A percentile compares a stretch with the other conserved stretches of the same genome.
These are phyloP conservation scores for Eimeria maxima DNA, from an alignment of 169 alveolate genomes.

Conservation along the genomic window DNA sequence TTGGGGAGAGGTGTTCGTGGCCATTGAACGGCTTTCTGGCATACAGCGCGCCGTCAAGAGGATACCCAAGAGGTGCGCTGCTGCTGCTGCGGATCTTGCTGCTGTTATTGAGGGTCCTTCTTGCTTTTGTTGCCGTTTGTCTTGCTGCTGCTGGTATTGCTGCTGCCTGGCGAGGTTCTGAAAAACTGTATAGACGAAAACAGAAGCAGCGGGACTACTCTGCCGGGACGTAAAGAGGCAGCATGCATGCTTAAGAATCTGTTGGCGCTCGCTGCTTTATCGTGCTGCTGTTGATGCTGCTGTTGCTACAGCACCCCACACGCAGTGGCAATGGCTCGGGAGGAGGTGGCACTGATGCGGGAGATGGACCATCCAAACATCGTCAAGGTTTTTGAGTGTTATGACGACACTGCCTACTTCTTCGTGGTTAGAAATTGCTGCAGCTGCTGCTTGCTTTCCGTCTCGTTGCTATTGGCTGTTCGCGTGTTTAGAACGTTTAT, in stretches of 20 bases:
- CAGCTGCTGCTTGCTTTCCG: neutral
- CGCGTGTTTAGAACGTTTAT: too few species aligned
- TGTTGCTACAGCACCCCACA: slow-evolving; percentile 58
- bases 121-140: neutral
- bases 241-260: too few species aligned
- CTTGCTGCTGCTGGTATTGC: neutral
- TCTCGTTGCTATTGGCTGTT: too few species aligned
- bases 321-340: slow-evolving; percentile 70
- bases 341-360: slow-evolving; percentile 65
- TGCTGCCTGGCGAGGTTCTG: too few species aligned
- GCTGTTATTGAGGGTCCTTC: neutral
- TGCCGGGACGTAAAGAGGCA: too few species aligned
- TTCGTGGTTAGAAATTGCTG: slow-evolving; percentile 26
- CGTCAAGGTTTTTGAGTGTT: slow-evolving; percentile 75
- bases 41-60: slow-evolving; percentile 78
- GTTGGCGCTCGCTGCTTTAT: neutral
- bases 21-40: slow-evolving; percentile 78
- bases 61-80: slow-evolving; percentile 60
- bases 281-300: neutral
- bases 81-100: too few species aligned
- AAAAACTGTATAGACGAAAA: neutral
- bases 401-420: slow-evolving; percentile 72
- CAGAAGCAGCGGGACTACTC: too few species aligned
- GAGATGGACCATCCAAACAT: slow-evolving; percentile 77
- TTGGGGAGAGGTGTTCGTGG: slow-evolving; percentile 79